Percentiles rank a stretch among this genome's conserved stretches.
phyloP scores from a whole-genome alignment of 306 rosid species.

The Pachyrhizus erosus region DNA sequence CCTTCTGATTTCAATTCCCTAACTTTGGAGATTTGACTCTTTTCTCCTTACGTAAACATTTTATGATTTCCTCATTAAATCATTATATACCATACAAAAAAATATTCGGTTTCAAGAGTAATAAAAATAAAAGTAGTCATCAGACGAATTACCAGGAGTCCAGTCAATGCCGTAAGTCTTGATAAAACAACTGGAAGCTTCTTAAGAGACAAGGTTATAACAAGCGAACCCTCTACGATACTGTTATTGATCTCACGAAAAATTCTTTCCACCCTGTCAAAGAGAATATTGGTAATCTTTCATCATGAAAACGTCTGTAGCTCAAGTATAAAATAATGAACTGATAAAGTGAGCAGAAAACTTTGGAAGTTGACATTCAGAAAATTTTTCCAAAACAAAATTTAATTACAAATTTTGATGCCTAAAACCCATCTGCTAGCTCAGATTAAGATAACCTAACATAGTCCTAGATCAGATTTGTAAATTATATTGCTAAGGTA shows the following conservation, averaged over 20 bases:
- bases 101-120: background rate
- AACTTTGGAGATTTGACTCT: background rate
- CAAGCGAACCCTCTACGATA: constrained; percentile 70
- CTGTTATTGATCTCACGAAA: constrained; percentile 87
- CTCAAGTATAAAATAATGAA: constrained; percentile 17
- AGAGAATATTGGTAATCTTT: constrained; percentile 40
- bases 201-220: constrained; percentile 69
- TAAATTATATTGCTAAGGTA: too few relatives aligned
- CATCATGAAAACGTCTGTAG: constrained; percentile 5
- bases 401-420: background rate
- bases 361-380: background rate
- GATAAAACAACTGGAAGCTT: constrained; percentile 79
- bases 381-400: background rate
- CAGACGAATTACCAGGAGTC: constrained; percentile 77
- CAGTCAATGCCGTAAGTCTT: constrained; percentile 89
- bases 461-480: background rate
- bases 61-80: background rate
- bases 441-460: background rate
- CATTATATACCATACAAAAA: background rate
- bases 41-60: background rate
- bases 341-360: constrained; percentile 2
- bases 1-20: too few relatives aligned
- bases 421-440: background rate
- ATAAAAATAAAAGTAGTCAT: constrained; percentile 7
- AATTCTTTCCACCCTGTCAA: constrained; percentile 83